Evolutionary conservation across 345 rosid species (phyloP).

Genomic region (Eucalyptus fibrosa): DNA sequence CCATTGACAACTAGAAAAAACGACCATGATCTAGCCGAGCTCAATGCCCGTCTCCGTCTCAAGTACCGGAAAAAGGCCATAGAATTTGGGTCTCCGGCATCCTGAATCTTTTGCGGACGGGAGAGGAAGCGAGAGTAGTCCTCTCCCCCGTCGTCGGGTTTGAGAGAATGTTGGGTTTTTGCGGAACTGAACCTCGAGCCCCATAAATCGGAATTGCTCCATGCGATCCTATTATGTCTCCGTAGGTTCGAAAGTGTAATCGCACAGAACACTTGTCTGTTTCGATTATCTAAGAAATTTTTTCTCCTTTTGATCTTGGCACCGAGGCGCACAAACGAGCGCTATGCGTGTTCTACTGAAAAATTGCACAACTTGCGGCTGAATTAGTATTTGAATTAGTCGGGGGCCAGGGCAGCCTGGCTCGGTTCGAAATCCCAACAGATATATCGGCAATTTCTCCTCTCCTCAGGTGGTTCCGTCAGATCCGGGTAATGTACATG

Average conservation of each 20-base stretch:
- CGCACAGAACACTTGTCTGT: accelerated
- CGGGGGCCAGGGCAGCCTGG: not conserved
- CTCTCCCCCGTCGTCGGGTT: not conserved
- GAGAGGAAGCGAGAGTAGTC: not conserved
- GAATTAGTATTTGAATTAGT: not conserved
- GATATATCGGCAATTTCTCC: not conserved
- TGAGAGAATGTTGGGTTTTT: not conserved
- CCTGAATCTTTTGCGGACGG: not conserved
- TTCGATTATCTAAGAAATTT: not conserved
- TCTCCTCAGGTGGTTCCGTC: not conserved
- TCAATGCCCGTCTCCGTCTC: not conserved
- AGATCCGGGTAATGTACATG: not conserved
- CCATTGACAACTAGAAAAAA: not conserved
- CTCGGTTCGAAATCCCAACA: not conserved
- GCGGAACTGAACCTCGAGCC: not conserved
- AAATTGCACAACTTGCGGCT: not conserved
- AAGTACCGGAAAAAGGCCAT: not conserved
- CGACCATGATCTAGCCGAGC: not conserved
- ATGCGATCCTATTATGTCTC: accelerated
- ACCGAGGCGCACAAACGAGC: accelerated
- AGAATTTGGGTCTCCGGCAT: not conserved
- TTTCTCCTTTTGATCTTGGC: not conserved
- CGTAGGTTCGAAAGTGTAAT: not conserved
- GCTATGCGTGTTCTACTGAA: not conserved
- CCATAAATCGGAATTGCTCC: not conserved